These are phyloP conservation scores for Sonneratia alba DNA, from an alignment of 345 rosid genomes.

Conservation along the genomic window DNA sequence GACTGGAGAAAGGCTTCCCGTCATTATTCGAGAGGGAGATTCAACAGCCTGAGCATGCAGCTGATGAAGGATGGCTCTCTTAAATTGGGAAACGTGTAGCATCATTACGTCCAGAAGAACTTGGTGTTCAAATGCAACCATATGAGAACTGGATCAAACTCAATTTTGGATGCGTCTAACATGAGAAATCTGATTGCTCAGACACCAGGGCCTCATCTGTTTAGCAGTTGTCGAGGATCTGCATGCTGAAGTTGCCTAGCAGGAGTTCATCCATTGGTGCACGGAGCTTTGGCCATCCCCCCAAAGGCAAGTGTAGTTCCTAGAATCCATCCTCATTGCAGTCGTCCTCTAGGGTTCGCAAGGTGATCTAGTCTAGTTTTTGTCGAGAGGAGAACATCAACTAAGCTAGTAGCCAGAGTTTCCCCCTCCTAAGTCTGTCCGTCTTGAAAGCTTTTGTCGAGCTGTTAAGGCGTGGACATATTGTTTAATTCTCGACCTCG, in stretches of 20 bases:
- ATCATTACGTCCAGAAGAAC: neutral
- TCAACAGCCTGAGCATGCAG: slow-evolving; percentile 94
- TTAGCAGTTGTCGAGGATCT: neutral
- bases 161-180: neutral
- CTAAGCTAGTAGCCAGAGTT: neutral
- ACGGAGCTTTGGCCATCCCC: neutral
- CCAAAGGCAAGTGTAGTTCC: neutral
- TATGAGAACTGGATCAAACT: neutral
- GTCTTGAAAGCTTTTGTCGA: neutral
- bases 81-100: slow-evolving; percentile 56
- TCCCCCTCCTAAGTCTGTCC: neutral
- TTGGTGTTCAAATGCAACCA: neutral
- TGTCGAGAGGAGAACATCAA: neutral
- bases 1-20: slow-evolving; percentile 99
- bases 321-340: neutral
- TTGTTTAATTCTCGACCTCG: neutral
- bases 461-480: no score
- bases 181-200: neutral
- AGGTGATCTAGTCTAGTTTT: neutral
- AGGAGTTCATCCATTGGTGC: neutral
- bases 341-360: neutral
- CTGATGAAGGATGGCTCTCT: slow-evolving; percentile 96
- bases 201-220: neutral
- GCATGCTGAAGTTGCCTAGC: neutral
- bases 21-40: slow-evolving; percentile 99